These are phyloP conservation scores for Voacanga thouarsii DNA, from an alignment of 257 asterid species.

Conservation along the genomic window DNA sequence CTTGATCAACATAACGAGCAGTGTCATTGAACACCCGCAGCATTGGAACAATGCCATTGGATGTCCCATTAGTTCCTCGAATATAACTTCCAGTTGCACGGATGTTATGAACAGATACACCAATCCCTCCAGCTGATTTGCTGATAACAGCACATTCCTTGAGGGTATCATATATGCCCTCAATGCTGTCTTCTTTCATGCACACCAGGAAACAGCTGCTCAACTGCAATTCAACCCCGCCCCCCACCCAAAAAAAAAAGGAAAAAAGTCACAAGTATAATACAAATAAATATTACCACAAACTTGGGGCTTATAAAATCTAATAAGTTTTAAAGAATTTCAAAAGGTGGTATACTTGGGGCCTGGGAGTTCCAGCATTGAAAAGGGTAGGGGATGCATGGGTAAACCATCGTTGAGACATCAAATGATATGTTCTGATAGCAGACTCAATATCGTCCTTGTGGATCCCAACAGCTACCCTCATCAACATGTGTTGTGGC, in stretches of 20 bases:
- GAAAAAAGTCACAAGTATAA: background rate
- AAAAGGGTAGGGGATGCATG: constrained; percentile 98
- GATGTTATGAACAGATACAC: constrained; percentile 83
- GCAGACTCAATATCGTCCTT: constrained; percentile 76
- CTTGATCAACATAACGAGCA: constrained; percentile 95
- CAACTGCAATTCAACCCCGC: constrained; percentile 51
- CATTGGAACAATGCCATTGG: constrained; percentile 98
- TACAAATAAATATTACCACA: background rate
- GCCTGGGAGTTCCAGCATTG: constrained; percentile 96
- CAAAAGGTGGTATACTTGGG: constrained; percentile 54
- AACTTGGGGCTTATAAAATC: background rate
- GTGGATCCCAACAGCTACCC: constrained; percentile 95
- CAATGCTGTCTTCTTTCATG: constrained; percentile 97
- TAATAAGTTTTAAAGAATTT: background rate
- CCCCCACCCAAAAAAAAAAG: too few relatives aligned
- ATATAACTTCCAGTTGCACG: constrained; percentile 98
- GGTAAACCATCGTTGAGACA: constrained; percentile 95
- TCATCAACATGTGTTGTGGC: constrained; percentile 98
- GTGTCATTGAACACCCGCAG: constrained; percentile 93
- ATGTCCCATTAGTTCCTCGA: constrained; percentile 94
- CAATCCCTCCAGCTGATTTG: constrained; percentile 99
- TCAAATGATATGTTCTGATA: constrained; percentile 73
- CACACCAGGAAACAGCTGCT: constrained; percentile 96
- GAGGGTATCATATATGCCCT: constrained; percentile 91
- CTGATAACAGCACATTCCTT: constrained; percentile 98